phyloP scores from a whole-genome alignment of 2,329 filamentous ascomycete species.

The Oidium heveae region DNA sequence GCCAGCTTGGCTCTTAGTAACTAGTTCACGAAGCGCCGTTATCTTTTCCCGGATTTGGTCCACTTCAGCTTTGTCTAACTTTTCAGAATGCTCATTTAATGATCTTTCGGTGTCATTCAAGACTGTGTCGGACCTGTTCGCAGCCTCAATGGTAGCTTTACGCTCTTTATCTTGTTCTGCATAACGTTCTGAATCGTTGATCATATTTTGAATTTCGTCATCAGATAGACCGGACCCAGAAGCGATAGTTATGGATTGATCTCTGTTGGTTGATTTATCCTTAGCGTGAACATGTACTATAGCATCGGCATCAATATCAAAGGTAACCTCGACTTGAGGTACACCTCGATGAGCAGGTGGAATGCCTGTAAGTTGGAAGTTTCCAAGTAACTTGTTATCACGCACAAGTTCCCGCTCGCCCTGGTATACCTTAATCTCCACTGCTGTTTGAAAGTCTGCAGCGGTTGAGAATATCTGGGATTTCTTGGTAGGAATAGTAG shows the following conservation, averaged over 20 bases:
- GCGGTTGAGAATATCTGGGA: conserved; percentile 95
- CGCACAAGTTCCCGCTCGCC: conserved; percentile 97
- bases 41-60: conserved; percentile 92
- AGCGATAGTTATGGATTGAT: conserved; percentile 97
- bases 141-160: conserved; percentile 81
- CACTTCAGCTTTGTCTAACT: conserved; percentile 87
- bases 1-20: conserved; percentile 82
- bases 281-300: conserved; percentile 96
- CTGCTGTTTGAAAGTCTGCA: conserved; percentile 92
- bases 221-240: conserved; percentile 94
- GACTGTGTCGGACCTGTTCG: conserved; percentile 91
- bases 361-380: conserved; percentile 98
- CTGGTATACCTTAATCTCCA: conserved; percentile 99
- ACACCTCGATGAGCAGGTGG: conserved; percentile 90
- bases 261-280: conserved; percentile 98
- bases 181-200: conserved; percentile 92
- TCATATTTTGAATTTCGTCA: conserved; percentile 87
- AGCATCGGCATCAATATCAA: conserved; percentile 94
- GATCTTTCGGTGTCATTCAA: conserved; percentile 97
- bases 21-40: conserved; percentile 56
- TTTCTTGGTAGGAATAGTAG: conserved; percentile 98
- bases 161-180: conserved; percentile 88
- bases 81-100: conserved; percentile 86
- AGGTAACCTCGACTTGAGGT: conserved; percentile 91
- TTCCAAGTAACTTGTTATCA: conserved; percentile 95